These are phyloP conservation scores for Cenchrus americanus DNA, from an alignment of 176 grass and related monocot species.

Conservation along the genomic window DNA sequence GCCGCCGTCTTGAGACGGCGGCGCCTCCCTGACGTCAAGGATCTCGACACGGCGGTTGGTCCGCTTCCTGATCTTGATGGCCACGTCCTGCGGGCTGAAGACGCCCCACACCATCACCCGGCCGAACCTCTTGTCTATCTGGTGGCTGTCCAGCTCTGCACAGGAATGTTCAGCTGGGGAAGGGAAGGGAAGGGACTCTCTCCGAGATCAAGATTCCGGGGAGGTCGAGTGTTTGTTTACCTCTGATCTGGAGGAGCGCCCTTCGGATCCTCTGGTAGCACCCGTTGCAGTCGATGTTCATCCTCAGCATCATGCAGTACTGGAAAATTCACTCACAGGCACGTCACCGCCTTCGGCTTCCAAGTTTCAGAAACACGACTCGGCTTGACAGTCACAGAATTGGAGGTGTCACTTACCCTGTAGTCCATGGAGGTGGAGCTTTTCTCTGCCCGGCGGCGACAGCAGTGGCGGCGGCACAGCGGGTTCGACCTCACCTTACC, in stretches of 20 bases:
- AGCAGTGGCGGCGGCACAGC: neutral
- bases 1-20: conserved; percentile 10
- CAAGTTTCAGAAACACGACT: neutral
- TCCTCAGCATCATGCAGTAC: conserved; percentile 77
- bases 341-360: neutral
- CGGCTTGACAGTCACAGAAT: neutral
- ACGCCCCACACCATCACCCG: conserved; percentile 61
- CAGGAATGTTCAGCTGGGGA: neutral
- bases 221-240: conserved; percentile 24
- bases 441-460: neutral
- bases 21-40: conserved; percentile 74
- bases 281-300: conserved; percentile 97
- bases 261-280: conserved; percentile 84
- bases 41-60: conserved; percentile 88
- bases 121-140: conserved; percentile 82
- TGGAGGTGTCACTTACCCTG: conserved; percentile 20
- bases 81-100: conserved; percentile 87
- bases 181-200: neutral
- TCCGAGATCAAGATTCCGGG: neutral
- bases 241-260: conserved; percentile 84
- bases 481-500: neutral
- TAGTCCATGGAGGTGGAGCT: conserved; percentile 56
- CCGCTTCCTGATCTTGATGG: conserved; percentile 85
- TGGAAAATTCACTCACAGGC: neutral
- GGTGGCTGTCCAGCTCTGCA: conserved; percentile 74